Evolutionary conservation across 192 early-diverging fungal genomes (phyloP).

Genomic region (Allomyces macrogynus): DNA sequence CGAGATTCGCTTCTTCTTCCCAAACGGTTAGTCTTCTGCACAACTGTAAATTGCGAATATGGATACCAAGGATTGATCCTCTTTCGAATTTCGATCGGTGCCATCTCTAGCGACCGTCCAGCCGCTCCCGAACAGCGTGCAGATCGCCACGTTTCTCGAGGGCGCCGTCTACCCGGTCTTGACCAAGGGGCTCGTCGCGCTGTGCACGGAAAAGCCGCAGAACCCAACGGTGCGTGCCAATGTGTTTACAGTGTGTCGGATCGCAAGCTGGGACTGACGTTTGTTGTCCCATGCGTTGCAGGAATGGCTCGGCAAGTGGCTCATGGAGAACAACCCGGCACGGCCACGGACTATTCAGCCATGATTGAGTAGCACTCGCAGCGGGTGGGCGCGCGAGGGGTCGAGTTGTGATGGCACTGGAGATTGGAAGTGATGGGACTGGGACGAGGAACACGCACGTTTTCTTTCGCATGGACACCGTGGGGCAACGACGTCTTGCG

Average conservation of each 20-base stretch:
- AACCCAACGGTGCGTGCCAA: neutral
- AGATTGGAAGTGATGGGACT: no score
- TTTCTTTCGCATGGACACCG: no score
- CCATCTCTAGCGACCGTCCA: neutral
- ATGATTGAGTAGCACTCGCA: neutral
- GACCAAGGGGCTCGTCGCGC: neutral
- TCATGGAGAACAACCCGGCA: neutral
- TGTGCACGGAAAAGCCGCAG: neutral
- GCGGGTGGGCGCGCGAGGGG: no score
- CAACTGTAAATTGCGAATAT: no score
- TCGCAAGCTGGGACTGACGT: neutral
- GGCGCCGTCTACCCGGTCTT: neutral
- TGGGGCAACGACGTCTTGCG: no score
- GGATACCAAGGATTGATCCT: no score
- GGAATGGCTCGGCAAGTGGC: neutral
- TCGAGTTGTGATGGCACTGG: no score
- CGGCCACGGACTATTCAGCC: neutral
- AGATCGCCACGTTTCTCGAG: neutral
- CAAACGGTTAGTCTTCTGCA: neutral
- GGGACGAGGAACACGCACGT: no score
- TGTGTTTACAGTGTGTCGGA: neutral
- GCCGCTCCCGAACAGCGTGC: neutral
- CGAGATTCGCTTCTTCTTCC: conserved; percentile 2
- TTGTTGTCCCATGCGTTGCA: neutral
- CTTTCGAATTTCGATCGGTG: no score